Evolutionary conservation across 2,329 filamentous ascomycete species (phyloP), one percentile per base, ranked within the genome.

Genomic region (Penicillium sp.): DNA sequence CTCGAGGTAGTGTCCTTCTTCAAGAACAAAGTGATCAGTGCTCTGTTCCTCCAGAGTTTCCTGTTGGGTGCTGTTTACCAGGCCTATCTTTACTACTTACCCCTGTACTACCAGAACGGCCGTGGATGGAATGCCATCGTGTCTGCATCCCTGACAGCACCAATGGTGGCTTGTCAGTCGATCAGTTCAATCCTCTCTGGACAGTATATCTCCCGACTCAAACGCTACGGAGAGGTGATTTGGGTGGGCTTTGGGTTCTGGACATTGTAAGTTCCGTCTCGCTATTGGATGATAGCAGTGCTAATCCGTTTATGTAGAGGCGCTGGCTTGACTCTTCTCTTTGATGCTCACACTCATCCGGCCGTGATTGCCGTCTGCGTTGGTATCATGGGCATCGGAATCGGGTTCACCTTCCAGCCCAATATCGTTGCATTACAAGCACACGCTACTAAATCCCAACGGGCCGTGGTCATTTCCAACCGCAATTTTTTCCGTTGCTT

Each of bases 401-500:
- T 77, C 1, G 79, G 79, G 1, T 68, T 66, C 41, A 64, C 67
- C 4, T 73, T 74, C 44, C 72, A 75, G 41, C 71, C 72, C 3
- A 71, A 68, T 0, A 63, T 82, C 0, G 69, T 80, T 4, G 78
- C 77, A 1, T 56, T 76, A 10, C 76, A 80, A 52, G 74, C 76
- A 0, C 75, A 80, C 53, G 72, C 69, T 14, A 64, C 68, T 1
- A 77, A 76, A 52, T 60, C 70, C 0, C 72, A 80, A 29, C 69
- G 79, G 13, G 79, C 79, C 1, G 73, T 82, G 1, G 72, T 80
- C 13, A 81, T 80, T 23, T 76, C 75, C 2, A 73, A 74, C 35
- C 69, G 79, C 1, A 82, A 82, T 48, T 82, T 82, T 52, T 68
- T 80, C 42, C 72, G 79, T 6, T 74, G 71, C 31, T 62, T 77